phyloP scores from a whole-genome alignment of 345 rosid species.

The Rhodamnia argentea region DNA sequence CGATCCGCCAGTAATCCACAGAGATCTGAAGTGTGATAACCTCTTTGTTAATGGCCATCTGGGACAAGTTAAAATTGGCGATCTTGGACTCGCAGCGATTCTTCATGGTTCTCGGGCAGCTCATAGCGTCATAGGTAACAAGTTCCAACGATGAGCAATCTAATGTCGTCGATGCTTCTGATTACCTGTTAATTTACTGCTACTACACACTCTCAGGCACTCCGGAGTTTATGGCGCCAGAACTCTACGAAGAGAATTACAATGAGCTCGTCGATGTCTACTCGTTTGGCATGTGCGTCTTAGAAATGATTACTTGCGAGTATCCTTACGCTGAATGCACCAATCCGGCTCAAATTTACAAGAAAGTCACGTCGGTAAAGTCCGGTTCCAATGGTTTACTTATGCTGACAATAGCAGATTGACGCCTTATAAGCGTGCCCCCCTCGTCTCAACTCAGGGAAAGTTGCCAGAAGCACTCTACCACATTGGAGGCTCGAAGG shows the following conservation, averaged over 20 bases:
- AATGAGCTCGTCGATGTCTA: constrained; percentile 84
- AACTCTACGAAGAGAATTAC: constrained; percentile 86
- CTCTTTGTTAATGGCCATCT: constrained; percentile 90
- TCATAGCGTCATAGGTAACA: constrained; percentile 72
- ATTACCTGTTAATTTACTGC: background rate
- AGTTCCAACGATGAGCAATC: background rate
- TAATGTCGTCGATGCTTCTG: background rate
- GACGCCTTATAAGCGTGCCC: background rate
- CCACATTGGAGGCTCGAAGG: constrained; percentile 48
- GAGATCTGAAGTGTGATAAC: constrained; percentile 92
- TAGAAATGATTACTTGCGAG: constrained; percentile 88
- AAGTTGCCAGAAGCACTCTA: constrained; percentile 76
- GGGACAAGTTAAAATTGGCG: constrained; percentile 88
- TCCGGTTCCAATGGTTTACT: background rate
- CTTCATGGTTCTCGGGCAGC: constrained; percentile 65
- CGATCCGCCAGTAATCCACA: constrained; percentile 84
- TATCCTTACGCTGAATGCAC: constrained; percentile 85
- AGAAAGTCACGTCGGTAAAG: constrained; percentile 80
- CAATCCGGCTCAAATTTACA: constrained; percentile 90
- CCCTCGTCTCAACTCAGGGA: constrained; percentile 31
- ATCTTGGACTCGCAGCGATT: constrained; percentile 80
- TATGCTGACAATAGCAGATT: background rate
- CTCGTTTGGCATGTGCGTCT: constrained; percentile 88
- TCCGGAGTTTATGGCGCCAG: constrained; percentile 99
- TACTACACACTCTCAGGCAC: constrained; percentile 36